A percentile compares a stretch with the other conserved stretches of the same genome.
Evolutionary conservation across 2,329 filamentous ascomycete species (phyloP).

Genomic region (Nannizzia gypsea): DNA sequence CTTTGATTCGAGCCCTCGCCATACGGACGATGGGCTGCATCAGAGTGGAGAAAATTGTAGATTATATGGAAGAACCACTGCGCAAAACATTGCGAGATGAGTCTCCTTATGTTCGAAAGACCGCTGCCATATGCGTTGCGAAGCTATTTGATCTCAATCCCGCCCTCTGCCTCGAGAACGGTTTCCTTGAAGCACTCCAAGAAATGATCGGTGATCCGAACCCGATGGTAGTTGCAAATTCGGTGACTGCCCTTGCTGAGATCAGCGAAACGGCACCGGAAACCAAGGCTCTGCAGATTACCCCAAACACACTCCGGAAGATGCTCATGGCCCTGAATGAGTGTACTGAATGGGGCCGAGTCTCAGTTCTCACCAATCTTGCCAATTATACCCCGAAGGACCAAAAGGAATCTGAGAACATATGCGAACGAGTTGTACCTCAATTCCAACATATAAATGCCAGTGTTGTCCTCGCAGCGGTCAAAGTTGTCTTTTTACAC

Average conservation of each 20-base stretch:
- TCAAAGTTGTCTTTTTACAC: conserved; percentile 95
- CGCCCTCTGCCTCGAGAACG: conserved; percentile 85
- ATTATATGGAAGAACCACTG: conserved; percentile 98
- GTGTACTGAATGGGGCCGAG: conserved; percentile 95
- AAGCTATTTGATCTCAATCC: conserved; percentile 96
- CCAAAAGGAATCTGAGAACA: conserved; percentile 92
- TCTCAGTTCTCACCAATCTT: conserved; percentile 81
- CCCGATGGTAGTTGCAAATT: conserved; percentile 98
- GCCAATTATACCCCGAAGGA: conserved; percentile 81
- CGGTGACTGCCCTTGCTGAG: conserved; percentile 83
- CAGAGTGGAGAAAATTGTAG: conserved; percentile 96
- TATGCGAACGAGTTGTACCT: conserved; percentile 88
- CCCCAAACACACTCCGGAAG: conserved; percentile 76
- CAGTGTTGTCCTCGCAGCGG: conserved; percentile 89
- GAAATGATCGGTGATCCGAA: conserved; percentile 96
- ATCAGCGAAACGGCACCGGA: conserved; percentile 85
- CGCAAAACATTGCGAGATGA: conserved; percentile 94
- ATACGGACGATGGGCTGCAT: conserved; percentile 99
- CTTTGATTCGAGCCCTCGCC: conserved; percentile 82
- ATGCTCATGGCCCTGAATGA: conserved; percentile 93
- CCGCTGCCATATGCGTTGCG: conserved; percentile 91
- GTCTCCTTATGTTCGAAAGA: conserved; percentile 96
- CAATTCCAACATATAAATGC: conserved; percentile 99
- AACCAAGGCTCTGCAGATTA: conserved; percentile 74
- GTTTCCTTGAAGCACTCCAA: conserved; percentile 84